These are phyloP conservation scores for Cydonia oblonga DNA, from an alignment of 331 rosid genomes.

Conservation along the genomic window DNA sequence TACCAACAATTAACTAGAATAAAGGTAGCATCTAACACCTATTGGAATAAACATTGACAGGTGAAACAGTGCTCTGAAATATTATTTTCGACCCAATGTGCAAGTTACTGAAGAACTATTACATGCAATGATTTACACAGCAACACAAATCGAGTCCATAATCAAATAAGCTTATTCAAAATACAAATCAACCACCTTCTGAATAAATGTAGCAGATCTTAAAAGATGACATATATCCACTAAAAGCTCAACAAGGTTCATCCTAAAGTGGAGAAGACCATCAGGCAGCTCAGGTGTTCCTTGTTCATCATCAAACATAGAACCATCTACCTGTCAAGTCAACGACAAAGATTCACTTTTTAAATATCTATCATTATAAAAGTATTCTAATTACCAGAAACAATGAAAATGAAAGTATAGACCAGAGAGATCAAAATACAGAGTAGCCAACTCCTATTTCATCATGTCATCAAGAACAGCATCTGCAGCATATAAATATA, in stretches of 20 bases:
- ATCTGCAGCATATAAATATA: background rate
- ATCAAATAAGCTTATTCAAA: background rate
- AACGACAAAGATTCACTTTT: conserved; percentile 20
- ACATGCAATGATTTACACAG: background rate
- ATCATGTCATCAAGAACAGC: background rate
- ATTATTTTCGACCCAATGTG: background rate
- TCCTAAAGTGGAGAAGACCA: conserved; percentile 77
- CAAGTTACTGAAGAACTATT: background rate
- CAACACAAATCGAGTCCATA: background rate
- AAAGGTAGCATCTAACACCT: background rate
- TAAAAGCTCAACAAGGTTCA: conserved; percentile 77
- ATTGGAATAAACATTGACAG: background rate
- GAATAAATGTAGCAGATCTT: conserved; percentile 58
- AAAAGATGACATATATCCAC: conserved; percentile 89
- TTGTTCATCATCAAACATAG: conserved; percentile 50
- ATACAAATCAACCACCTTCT: conserved; percentile 49
- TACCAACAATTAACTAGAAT: background rate
- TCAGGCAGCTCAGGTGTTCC: conserved; percentile 80
- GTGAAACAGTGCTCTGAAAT: background rate
- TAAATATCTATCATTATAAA: conserved; percentile 6
- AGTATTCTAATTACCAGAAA: background rate
- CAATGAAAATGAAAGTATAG: background rate
- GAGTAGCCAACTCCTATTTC: background rate
- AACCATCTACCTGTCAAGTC: conserved; percentile 68
- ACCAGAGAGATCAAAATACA: background rate